These are phyloP conservation scores for Gryganskiella cystojenkinii DNA, from an alignment of 192 early-diverging fungal species.

Conservation along the genomic window DNA sequence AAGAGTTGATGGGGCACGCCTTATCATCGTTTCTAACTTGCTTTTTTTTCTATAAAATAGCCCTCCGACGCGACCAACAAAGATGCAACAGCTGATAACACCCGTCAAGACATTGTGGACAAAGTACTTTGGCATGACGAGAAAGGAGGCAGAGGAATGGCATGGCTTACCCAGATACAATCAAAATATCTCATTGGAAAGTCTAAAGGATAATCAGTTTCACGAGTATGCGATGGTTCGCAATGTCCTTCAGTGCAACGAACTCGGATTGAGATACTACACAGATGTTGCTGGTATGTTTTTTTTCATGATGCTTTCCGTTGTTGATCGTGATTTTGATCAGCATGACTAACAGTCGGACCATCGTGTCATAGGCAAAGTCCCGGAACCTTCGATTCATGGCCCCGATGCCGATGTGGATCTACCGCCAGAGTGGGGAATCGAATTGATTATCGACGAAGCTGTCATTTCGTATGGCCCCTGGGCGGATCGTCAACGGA, in stretches of 20 bases:
- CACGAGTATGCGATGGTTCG: conserved; percentile 77
- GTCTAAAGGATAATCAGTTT: conserved; percentile 34
- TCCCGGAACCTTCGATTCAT: conserved; percentile 37
- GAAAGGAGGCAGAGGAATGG: conserved; percentile 58
- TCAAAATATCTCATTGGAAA: conserved; percentile 33
- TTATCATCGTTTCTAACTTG: too few relatives aligned
- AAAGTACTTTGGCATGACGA: conserved; percentile 33
- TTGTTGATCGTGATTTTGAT: too few relatives aligned
- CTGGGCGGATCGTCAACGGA: conserved; percentile 82
- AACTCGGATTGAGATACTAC: conserved; percentile 70
- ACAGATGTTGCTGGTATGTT: conserved; percentile 71
- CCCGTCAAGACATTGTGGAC: conserved; percentile 23
- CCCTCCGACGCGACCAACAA: conserved; percentile 19
- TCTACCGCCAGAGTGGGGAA: conserved; percentile 76
- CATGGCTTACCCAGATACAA: conserved; percentile 72
- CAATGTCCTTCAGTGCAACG: conserved; percentile 66
- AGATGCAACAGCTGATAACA: not conserved
- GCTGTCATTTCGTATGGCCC: conserved; percentile 80
- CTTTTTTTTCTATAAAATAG: conserved; percentile 8
- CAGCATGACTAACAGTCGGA: too few relatives aligned
- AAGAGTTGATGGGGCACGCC: too few relatives aligned
- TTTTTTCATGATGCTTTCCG: not conserved
- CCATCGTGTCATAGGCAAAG: conserved; percentile 44
- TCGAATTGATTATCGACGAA: conserved; percentile 67
- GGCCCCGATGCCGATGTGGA: conserved; percentile 48